phyloP scores from a whole-genome alignment of 371 early-diverging fungal species.

The Mortierella sp. region DNA sequence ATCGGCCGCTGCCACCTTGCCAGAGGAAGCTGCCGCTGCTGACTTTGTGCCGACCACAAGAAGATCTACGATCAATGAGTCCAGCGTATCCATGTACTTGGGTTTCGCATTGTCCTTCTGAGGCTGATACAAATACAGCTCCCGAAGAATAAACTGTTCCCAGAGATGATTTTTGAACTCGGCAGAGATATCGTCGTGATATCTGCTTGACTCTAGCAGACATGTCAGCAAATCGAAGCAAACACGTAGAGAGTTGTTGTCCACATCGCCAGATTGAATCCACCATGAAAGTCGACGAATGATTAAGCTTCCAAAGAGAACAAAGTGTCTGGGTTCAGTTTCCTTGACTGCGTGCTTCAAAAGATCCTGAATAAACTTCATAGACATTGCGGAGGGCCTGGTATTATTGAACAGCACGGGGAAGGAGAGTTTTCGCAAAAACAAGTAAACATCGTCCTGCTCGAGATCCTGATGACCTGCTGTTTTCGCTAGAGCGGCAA shows the following conservation, averaged over 20 bases:
- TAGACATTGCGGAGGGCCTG: slow-evolving; percentile 25
- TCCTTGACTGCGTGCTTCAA: slow-evolving; percentile 41
- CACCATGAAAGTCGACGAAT: slow-evolving; percentile 54
- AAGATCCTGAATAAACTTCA: slow-evolving; percentile 25
- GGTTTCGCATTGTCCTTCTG: background rate
- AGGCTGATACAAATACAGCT: slow-evolving; percentile 28
- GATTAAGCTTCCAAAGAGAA: slow-evolving; percentile 42
- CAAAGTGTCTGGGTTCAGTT: slow-evolving; percentile 45
- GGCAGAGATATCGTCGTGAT: slow-evolving; percentile 7
- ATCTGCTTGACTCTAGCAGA: slow-evolving; percentile 27
- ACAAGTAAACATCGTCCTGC: slow-evolving; percentile 28
- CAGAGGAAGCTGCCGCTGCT: background rate
- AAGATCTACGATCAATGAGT: slow-evolving; percentile 29
- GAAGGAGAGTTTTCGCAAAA: slow-evolving; percentile 60
- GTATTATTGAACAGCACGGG: slow-evolving; percentile 55
- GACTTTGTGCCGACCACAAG: slow-evolving; percentile 33
- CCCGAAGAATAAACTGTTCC: slow-evolving; percentile 32
- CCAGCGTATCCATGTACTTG: slow-evolving; percentile 16
- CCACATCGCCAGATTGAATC: slow-evolving; percentile 14
- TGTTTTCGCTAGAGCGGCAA: background rate
- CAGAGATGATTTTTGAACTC: slow-evolving; percentile 34
- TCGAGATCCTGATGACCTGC: background rate
- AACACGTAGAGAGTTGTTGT: slow-evolving; percentile 9
- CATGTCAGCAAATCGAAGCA: slow-evolving; percentile 56
- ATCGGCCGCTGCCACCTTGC: slow-evolving; percentile 8